phyloP scores from a whole-genome alignment of 192 early-diverging fungal genomes.

The Coemansia sp. region DNA sequence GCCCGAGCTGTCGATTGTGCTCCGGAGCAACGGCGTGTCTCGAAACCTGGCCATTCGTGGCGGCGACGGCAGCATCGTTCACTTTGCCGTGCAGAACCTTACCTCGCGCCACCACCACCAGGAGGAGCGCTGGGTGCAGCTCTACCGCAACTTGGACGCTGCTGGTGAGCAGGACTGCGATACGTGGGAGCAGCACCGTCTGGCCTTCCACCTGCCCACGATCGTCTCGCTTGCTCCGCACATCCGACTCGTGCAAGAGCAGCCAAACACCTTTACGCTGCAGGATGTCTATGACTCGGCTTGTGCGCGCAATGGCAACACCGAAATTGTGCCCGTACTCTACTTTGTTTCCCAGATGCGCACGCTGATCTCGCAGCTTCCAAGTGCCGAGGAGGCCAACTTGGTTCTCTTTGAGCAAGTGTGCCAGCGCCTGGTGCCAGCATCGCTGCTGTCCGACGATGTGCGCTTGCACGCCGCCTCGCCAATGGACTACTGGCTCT shows the following conservation, averaged over 20 bases:
- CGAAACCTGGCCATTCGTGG: constrained; percentile 86
- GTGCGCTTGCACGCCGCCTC: constrained; percentile 72
- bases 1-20: constrained; percentile 84
- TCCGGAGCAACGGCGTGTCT: constrained; percentile 71
- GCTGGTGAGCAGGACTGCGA: constrained; percentile 68
- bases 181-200: constrained; percentile 79
- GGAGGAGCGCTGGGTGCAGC: constrained; percentile 94
- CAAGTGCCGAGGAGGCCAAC: constrained; percentile 71
- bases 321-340: constrained; percentile 87
- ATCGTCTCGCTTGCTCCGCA: constrained; percentile 92
- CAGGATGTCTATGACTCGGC: constrained; percentile 94
- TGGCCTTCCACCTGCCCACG: constrained; percentile 81
- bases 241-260: constrained; percentile 91
- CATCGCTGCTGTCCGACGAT: constrained; percentile 81
- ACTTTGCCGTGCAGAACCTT: constrained; percentile 96
- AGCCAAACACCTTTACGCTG: constrained; percentile 82
- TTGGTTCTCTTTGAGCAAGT: constrained; percentile 90
- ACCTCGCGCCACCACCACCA: constrained; percentile 82
- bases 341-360: constrained; percentile 75
- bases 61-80: constrained; percentile 84
- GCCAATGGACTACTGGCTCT: constrained; percentile 89
- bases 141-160: constrained; percentile 90
- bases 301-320: constrained; percentile 68
- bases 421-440: constrained; percentile 78
- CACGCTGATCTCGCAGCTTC: constrained; percentile 30